Percentiles rank a stretch among this genome's conserved stretches.
phyloP scores from a whole-genome alignment of 306 rosid species.

The Gastrolobium bilobum region DNA sequence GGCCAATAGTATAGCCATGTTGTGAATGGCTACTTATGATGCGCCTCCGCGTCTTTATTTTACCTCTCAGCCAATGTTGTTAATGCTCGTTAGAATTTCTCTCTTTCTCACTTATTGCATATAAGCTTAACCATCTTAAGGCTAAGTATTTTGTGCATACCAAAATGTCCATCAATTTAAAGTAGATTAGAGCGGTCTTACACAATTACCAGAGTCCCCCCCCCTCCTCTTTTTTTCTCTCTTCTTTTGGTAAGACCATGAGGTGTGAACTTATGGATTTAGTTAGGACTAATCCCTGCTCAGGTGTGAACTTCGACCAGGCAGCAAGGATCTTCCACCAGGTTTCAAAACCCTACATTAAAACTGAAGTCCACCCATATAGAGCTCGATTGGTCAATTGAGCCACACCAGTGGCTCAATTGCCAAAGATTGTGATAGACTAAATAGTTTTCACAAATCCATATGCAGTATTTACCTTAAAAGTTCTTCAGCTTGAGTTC shows the following conservation, averaged over 20 bases:
- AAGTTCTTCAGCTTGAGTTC: slow-evolving; percentile 74
- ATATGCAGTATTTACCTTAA: slow-evolving; percentile 67
- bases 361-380: not conserved
- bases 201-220: not conserved
- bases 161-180: not conserved
- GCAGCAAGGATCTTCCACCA: not conserved
- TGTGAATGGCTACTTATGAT: not conserved
- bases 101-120: not conserved
- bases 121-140: slow-evolving; percentile 8
- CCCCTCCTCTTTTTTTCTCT: no score
- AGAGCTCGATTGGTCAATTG: slow-evolving; percentile 11
- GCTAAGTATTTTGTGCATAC: not conserved
- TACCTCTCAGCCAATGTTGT: no score
- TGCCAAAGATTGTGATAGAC: slow-evolving; percentile 22
- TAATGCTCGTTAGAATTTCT: not conserved
- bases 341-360: slow-evolving; percentile 1
- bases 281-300: not conserved
- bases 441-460: slow-evolving; percentile 33
- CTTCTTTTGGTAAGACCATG: no score
- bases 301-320: not conserved
- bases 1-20: slow-evolving; percentile 16
- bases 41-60: not conserved
- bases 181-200: not conserved
- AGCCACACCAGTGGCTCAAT: not conserved
- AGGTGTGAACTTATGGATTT: not conserved